Conservation (phyloP, 1,139 yeast species). For the Pichia sp. region DNA sequence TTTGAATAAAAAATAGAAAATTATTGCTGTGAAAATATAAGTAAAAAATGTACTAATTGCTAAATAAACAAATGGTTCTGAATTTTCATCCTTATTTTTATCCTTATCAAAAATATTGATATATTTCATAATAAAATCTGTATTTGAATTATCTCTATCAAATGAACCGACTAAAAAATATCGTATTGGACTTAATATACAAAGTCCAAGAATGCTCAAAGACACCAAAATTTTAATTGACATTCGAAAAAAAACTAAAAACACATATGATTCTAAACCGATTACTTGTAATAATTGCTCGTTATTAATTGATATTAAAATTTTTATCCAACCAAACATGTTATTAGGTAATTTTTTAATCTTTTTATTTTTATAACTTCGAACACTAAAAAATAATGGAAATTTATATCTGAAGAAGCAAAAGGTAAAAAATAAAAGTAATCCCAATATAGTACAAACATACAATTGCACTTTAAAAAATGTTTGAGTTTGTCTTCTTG, state of each 20-base stretch:
- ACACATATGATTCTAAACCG: constrained; percentile 64
- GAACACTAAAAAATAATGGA: constrained; percentile 28
- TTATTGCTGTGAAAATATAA: constrained; percentile 70
- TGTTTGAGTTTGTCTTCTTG: constrained; percentile 29
- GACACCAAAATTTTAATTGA: constrained; percentile 56
- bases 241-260: constrained; percentile 72
- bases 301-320: constrained; percentile 44
- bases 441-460: constrained; percentile 27
- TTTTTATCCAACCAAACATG: constrained; percentile 53
- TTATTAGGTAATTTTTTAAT: constrained; percentile 28
- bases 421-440: constrained; percentile 26
- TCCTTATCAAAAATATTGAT: not conserved
- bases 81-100: constrained; percentile 12
- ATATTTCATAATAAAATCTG: not conserved
- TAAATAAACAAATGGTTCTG: constrained; percentile 31
- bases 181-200: constrained; percentile 67
- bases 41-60: constrained; percentile 87
- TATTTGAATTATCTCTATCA: constrained; percentile 40
- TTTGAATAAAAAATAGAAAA: constrained; percentile 54
- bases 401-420: constrained; percentile 28
- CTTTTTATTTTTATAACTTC: constrained; percentile 28
- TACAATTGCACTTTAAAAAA: constrained; percentile 30
- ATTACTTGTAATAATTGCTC: constrained; percentile 55
- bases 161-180: constrained; percentile 63
- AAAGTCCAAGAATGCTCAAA: constrained; percentile 56